Evolutionary conservation across 345 rosid genomes (phyloP).

Genomic region (Punica granatum): DNA sequence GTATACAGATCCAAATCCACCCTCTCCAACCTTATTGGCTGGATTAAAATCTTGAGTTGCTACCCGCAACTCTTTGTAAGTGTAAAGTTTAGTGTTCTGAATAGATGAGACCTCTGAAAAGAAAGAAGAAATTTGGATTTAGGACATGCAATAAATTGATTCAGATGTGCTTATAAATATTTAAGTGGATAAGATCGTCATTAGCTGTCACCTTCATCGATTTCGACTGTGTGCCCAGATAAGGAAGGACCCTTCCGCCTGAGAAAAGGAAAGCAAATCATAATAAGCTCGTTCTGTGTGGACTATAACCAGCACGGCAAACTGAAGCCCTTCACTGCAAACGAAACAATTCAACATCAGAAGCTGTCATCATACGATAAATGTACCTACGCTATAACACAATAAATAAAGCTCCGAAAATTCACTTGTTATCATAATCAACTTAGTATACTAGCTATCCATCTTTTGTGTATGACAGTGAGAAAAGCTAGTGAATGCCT

Average conservation of each 20-base stretch:
- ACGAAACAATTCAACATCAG: not conserved
- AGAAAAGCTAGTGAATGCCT: not conserved
- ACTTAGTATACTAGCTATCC: not conserved
- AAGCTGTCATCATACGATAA: not conserved
- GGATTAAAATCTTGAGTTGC: slow-evolving; percentile 48
- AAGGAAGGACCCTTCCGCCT: slow-evolving; percentile 22
- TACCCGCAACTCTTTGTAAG: slow-evolving; percentile 37
- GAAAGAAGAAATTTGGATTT: not conserved
- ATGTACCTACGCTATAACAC: not conserved
- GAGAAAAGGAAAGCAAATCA: slow-evolving; percentile 31
- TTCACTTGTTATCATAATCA: not conserved
- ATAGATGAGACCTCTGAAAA: slow-evolving; percentile 43
- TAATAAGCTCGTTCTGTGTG: slow-evolving; percentile 8
- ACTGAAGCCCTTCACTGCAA: not conserved
- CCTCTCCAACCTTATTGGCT: slow-evolving; percentile 57
- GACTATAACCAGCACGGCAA: not conserved
- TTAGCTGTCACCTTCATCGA: slow-evolving; percentile 37
- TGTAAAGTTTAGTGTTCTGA: slow-evolving; percentile 27
- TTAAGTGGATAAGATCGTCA: not conserved
- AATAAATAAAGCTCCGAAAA: not conserved
- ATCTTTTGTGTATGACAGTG: not conserved
- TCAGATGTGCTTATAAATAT: slow-evolving; percentile 8
- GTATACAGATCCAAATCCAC: slow-evolving; percentile 70
- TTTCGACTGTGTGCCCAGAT: slow-evolving; percentile 16
- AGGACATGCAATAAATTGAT: slow-evolving; percentile 4